Evolutionary conservation across 169 alveolate genomes (phyloP), one percentile per base, ranked within the genome.

Genomic region (Plasmodium vivax): DNA sequence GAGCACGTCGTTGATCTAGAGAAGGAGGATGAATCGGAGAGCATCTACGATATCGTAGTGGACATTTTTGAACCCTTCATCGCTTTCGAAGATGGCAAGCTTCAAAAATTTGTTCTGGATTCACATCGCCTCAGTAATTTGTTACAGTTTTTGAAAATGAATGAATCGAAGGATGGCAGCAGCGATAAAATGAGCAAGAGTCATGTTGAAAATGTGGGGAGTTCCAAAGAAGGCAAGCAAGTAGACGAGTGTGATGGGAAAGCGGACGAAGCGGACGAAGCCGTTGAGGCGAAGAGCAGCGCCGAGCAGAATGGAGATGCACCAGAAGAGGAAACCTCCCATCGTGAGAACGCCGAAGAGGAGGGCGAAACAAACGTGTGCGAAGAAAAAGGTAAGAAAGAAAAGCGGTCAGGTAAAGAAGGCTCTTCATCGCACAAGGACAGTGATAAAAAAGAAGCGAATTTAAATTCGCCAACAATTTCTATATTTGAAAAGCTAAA

Each of bases 61-160:
- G 94, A 88, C 83, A 62, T 56, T 12, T 88, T 88, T 88, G 94
- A 88, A 27, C 94, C 94, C n/a, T 88, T 45, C 73, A 56, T 88
- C 23, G 27, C 94, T 43, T 88, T 88, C 19, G 90, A 88, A 19
- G 56, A 43, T 79, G 94, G 94, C 12, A 36, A 88, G 36, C 62
- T 6, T 79, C 73, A 80, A 81, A 88, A 88, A 88, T 88, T 88
- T 79, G 54, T 88, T 23, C 90, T 88, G 27, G 90, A 88, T 80
- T 88, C 94, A 5, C 90, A 88, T 38, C 82, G 58, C 68, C 75
- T 79, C 54, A 88, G 34, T 88, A 62, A 88, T 36, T 38, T 88
- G 51, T 58, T 88, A 58, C 58, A 80, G 34, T 81, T 88, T 80
- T 88, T 88, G 72, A 88, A 80, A 88, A 80, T 56, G 47, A 77